These are phyloP conservation scores for Setaria italica DNA, from an alignment of 202 grass and related monocot genomes.

Conservation along the genomic window DNA sequence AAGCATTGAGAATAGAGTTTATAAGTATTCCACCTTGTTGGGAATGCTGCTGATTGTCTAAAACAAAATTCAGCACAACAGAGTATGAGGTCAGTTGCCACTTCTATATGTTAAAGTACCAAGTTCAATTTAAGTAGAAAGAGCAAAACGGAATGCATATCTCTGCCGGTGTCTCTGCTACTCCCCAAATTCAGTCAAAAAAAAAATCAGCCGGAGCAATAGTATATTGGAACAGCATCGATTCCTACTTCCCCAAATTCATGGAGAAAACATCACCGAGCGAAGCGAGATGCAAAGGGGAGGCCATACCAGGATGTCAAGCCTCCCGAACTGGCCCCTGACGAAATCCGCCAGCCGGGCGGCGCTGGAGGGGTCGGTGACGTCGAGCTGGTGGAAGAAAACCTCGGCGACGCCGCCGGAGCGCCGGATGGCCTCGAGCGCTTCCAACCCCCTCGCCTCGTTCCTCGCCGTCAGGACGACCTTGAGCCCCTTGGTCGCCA, in stretches of 20 bases:
- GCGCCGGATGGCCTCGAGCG: slow-evolving; percentile 52
- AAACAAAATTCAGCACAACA: background rate
- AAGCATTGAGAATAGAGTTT: background rate
- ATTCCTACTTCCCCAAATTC: slow-evolving; percentile 23
- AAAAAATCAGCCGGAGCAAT: too few species aligned
- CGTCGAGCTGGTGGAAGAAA: slow-evolving; percentile 71
- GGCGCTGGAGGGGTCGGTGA: slow-evolving; percentile 59
- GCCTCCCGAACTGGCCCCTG: slow-evolving; percentile 51
- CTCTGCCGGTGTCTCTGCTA: background rate
- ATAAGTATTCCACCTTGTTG: background rate
- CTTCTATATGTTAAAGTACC: background rate
- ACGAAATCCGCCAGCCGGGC: slow-evolving; percentile 55
- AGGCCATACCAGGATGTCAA: slow-evolving; percentile 63
- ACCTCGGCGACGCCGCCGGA: slow-evolving; percentile 31
- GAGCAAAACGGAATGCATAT: background rate
- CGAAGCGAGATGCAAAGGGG: background rate
- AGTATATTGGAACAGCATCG: background rate
- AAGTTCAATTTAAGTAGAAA: background rate
- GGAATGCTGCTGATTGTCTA: background rate
- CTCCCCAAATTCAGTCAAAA: too few species aligned
- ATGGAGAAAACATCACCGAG: background rate
- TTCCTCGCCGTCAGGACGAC: slow-evolving; percentile 76
- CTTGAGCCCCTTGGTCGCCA: slow-evolving; percentile 45
- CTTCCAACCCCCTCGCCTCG: slow-evolving; percentile 59
- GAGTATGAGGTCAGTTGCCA: background rate